Evolutionary conservation across 257 asterid species (phyloP).

Genomic region (Gentiana dahurica): DNA sequence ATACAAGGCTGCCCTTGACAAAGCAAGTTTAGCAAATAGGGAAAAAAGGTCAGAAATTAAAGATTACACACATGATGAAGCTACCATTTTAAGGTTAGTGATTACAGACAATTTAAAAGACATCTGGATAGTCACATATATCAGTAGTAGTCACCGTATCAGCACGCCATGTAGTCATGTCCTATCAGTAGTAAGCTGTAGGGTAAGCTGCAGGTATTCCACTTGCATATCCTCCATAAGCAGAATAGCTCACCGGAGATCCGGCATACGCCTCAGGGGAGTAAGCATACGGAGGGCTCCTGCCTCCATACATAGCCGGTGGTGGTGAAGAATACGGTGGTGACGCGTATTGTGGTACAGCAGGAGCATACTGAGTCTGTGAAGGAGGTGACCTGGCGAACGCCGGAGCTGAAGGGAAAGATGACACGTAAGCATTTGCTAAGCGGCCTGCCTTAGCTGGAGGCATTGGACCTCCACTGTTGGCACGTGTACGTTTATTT

Average conservation of each 20-base stretch:
- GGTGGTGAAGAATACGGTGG: constrained; percentile 18
- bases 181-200: constrained; percentile 88
- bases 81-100: constrained; percentile 95
- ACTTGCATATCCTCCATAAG: constrained; percentile 68
- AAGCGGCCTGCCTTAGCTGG: constrained; percentile 99
- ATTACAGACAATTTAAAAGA: constrained; percentile 74
- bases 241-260: constrained; percentile 60
- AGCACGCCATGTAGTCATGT: constrained; percentile 34
- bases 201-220: constrained; percentile 82
- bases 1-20: constrained; percentile 22
- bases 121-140: constrained; percentile 56
- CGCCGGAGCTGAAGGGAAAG: constrained; percentile 86
- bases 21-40: no score
- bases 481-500: constrained; percentile 84
- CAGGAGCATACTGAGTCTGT: constrained; percentile 64
- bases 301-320: constrained; percentile 42
- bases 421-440: constrained; percentile 89
- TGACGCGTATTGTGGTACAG: constrained; percentile 69
- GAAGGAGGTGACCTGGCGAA: constrained; percentile 62
- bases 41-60: constrained; percentile 60
- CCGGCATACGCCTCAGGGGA: constrained; percentile 83
- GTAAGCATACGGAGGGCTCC: constrained; percentile 75
- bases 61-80: constrained; percentile 72
- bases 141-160: constrained; percentile 72
- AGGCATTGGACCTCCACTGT: constrained; percentile 87